Conservation (phyloP, 129 eudicot genomes). For the Artemisia argyi region DNA sequence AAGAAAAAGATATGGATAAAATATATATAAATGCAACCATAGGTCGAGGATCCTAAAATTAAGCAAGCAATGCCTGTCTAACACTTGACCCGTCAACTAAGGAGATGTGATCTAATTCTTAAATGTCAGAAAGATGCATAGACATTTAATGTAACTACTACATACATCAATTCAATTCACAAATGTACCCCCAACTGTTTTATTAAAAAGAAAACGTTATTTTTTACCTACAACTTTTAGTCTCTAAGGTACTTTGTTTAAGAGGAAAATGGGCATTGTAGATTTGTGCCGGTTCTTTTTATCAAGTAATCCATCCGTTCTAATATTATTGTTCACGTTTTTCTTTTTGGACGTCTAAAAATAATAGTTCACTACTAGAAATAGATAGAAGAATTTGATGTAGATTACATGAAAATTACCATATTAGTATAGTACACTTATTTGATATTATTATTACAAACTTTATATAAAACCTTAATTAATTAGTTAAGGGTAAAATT, state of each 20-base stretch:
- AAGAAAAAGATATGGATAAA: neutral
- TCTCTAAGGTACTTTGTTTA: neutral
- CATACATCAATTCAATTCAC: neutral
- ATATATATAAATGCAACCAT: conserved; percentile 12
- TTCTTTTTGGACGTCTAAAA: too few relatives aligned
- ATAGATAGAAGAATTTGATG: too few relatives aligned
- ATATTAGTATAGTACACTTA: too few relatives aligned
- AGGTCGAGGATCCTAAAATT: conserved; percentile 32
- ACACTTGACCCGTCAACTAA: conserved; percentile 41
- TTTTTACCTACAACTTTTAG: neutral
- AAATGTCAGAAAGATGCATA: conserved; percentile 1
- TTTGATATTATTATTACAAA: too few relatives aligned
- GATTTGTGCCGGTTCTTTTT: too few relatives aligned
- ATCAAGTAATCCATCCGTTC: too few relatives aligned
- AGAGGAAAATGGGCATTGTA: too few relatives aligned
- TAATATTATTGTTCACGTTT: too few relatives aligned
- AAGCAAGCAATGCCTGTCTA: conserved; percentile 34
- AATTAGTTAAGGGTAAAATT: too few relatives aligned
- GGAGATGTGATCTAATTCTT: conserved; percentile 42
- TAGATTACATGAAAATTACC: too few relatives aligned
- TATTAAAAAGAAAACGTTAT: neutral
- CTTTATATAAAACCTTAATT: too few relatives aligned
- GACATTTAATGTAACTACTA: conserved; percentile 18
- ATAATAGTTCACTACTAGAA: too few relatives aligned
- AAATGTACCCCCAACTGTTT: conserved; percentile 1